Percentiles rank a stretch among this genome's conserved stretches.
phyloP scores from a whole-genome alignment of 2,329 filamentous ascomycete genomes.

The Cryphonectria nitschkei region DNA sequence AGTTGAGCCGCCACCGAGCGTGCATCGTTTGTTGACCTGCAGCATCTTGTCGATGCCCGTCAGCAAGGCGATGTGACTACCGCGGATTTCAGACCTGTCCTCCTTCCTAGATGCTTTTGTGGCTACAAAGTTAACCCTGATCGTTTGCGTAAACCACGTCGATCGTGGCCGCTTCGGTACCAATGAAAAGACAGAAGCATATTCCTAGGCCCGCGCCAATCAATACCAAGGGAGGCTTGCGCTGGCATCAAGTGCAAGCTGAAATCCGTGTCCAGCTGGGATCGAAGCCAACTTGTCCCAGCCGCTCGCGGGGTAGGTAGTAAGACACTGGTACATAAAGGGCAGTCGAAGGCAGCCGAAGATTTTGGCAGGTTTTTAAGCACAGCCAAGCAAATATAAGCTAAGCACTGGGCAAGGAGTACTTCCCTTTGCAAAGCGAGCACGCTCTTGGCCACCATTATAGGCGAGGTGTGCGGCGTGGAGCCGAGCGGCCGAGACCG shows the following conservation, averaged over 20 bases:
- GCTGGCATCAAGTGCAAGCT: not conserved
- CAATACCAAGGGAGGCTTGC: not conserved
- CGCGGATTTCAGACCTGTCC: not conserved
- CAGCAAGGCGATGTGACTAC: conserved; percentile 37
- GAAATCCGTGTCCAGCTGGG: not conserved
- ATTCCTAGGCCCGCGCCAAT: not conserved
- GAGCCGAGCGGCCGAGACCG: not conserved
- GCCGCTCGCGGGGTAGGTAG: conserved; percentile 64
- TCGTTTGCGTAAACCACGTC: not conserved
- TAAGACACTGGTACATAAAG: conserved; percentile 76
- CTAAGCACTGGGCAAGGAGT: not conserved
- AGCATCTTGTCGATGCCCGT: conserved; percentile 71
- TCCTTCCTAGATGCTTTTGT: not conserved
- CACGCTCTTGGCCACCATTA: not conserved
- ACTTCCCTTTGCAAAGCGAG: not conserved
- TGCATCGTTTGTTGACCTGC: conserved; percentile 71
- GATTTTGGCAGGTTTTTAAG: not conserved
- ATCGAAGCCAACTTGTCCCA: conserved; percentile 47
- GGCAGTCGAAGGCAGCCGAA: conserved; percentile 70
- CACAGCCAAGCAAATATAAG: not conserved
- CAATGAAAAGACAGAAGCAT: not conserved
- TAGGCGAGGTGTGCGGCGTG: not conserved
- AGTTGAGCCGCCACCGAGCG: conserved; percentile 77
- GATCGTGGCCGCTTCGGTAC: not conserved
- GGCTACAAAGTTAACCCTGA: not conserved